Base-by-base conservation (phyloP, 2,329 filamentous ascomycete species). In the Monosporascus cannonballus region DNA sequence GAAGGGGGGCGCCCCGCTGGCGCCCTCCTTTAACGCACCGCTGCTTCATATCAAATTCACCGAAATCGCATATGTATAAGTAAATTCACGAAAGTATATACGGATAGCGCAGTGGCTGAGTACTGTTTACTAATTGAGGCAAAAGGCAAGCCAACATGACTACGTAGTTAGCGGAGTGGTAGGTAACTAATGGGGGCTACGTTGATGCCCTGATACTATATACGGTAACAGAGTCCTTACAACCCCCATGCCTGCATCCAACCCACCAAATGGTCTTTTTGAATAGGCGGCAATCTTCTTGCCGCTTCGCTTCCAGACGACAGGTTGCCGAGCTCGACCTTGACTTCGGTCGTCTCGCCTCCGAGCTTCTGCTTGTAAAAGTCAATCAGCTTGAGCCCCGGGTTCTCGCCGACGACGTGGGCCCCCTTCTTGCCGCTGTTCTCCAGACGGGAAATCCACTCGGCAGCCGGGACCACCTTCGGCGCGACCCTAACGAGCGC, bases 361-460 rank as follows among this genome's bases (percentile, higher is more conserved):
- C 54, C 46, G 17, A 59, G 48, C 11, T 48, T 24, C 41, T 55
- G 38, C n/a, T 55, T 56, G 39, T 59, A 59, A 51, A 58, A 59
- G 15, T 58, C 56, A 17, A 56, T 11, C 7, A 59, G 54, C 41
- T 56, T 56, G 22, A 54, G 27, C 5, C 48, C 54, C 5, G 57
- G 54, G n/a, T 58, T 59, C 48, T 51, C 38, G 20, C 55, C 37
- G 30, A 56, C 18, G 6, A 30, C 20, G 22, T 47, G 52, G 24
- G 49, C 34, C 5, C 49, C 50, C 25, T 44, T 51, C 15, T 37
- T 36, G 18, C 52, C 56, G 7, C 25, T 27, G 45, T 37, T 47
- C 30, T 58, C 52, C 6, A 59, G 30, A 18, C 48, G 51, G 20
- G 38, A 36, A 24, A 59, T 45, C 55, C 57, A 57, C 47, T 56